These are phyloP conservation scores for Inga leiocalycina DNA, from an alignment of 306 rosid species.

Conservation along the genomic window DNA sequence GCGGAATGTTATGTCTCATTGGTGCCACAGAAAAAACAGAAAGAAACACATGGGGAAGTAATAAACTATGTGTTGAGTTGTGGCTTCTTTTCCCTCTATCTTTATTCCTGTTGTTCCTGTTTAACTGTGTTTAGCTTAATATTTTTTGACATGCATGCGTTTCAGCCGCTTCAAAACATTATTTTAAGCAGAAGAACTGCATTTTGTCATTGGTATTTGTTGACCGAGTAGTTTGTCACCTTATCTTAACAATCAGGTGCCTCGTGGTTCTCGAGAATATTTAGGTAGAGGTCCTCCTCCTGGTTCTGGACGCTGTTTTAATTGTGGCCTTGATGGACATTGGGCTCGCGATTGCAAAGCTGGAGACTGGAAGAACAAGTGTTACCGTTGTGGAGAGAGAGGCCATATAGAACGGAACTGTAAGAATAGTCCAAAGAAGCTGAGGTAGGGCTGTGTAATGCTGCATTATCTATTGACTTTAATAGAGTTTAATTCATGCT, in stretches of 20 bases:
- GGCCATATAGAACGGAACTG: slow-evolving; percentile 83
- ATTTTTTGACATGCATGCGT: not conserved
- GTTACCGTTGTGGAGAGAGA: slow-evolving; percentile 90
- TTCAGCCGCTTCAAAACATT: not conserved
- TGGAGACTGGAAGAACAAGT: slow-evolving; percentile 90
- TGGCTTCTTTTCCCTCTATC: not conserved
- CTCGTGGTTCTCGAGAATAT: slow-evolving; percentile 79
- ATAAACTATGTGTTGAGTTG: not conserved
- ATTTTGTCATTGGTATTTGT: not conserved
- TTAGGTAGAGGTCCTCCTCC: slow-evolving; percentile 84
- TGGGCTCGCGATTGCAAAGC: slow-evolving; percentile 94
- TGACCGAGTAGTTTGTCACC: not conserved
- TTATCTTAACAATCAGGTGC: slow-evolving; percentile 47
- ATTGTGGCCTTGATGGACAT: slow-evolving; percentile 86
- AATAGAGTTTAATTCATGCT: not conserved
- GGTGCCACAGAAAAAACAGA: not conserved
- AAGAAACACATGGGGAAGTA: not conserved
- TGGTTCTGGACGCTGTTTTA: slow-evolving; percentile 91
- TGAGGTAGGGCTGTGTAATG: slow-evolving; percentile 43
- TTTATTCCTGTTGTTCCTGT: not conserved
- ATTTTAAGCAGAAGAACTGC: not conserved
- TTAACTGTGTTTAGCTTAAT: not conserved
- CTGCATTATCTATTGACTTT: not conserved
- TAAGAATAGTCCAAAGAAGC: slow-evolving; percentile 77
- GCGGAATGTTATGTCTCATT: not conserved